These are phyloP conservation scores for Cercospora sp. DNA, from an alignment of 2,329 filamentous ascomycete genomes.

Conservation along the genomic window DNA sequence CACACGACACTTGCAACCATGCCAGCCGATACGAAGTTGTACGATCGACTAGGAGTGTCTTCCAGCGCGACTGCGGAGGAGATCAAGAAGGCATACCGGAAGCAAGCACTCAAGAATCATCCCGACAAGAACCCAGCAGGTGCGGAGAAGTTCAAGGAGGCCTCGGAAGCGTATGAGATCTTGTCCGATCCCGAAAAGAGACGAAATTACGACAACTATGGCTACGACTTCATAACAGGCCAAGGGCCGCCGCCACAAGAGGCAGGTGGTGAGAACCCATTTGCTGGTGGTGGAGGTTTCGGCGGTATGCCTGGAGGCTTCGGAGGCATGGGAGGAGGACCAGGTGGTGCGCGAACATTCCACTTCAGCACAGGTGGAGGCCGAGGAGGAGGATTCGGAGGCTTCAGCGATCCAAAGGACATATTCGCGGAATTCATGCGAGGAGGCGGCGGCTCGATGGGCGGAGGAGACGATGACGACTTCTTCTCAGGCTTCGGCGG, in stretches of 20 bases:
- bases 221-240: slow-evolving; percentile 76
- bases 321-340: slow-evolving; percentile 55
- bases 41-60: slow-evolving; percentile 80
- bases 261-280: slow-evolving; percentile 46
- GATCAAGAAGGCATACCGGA: slow-evolving; percentile 94
- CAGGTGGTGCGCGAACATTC: slow-evolving; percentile 56
- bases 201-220: slow-evolving; percentile 91
- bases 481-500: slow-evolving; percentile 49
- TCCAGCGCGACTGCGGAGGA: slow-evolving; percentile 84
- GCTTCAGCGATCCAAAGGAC: slow-evolving; percentile 77
- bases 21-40: slow-evolving; percentile 94
- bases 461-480: slow-evolving; percentile 52
- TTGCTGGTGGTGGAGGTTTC: slow-evolving; percentile 50
- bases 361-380: slow-evolving; percentile 63
- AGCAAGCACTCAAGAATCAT: slow-evolving; percentile 79
- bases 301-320: slow-evolving; percentile 61
- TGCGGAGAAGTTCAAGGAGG: slow-evolving; percentile 95
- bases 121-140: slow-evolving; percentile 94
- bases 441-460: slow-evolving; percentile 53
- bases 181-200: slow-evolving; percentile 96
- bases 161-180: slow-evolving; percentile 96
- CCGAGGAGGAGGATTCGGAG: slow-evolving; percentile 63
- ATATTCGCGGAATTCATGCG: slow-evolving; percentile 86
- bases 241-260: slow-evolving; percentile 55
- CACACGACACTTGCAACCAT: slow-evolving; percentile 51